Evolutionary conservation across 2,329 filamentous ascomycete species (phyloP).

Genomic region (Diaporthe citrichinensis): DNA sequence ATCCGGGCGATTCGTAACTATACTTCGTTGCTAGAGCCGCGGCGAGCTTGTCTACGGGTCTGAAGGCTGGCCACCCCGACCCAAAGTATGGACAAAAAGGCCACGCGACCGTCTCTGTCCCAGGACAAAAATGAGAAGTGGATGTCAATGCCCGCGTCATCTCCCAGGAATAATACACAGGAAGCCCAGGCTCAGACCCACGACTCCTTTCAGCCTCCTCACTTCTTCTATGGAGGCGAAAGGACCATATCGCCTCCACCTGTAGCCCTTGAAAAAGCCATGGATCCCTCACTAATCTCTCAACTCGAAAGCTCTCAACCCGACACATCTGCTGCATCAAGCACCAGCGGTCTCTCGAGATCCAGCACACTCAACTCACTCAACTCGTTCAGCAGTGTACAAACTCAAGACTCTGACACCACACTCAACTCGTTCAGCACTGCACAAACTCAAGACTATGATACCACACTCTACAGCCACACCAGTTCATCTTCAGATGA

Average conservation of each 20-base stretch:
- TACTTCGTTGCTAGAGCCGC: background rate
- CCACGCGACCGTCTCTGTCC: background rate
- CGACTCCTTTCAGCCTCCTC: background rate
- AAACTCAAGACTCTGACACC: background rate
- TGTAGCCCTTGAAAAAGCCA: background rate
- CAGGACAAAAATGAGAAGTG: background rate
- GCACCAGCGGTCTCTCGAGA: background rate
- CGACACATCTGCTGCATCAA: background rate
- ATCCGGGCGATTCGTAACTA: conserved; percentile 13
- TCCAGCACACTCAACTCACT: background rate
- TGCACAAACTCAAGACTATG: background rate
- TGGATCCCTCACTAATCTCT: background rate
- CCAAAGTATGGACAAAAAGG: background rate
- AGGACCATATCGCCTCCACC: background rate
- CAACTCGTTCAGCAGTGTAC: background rate
- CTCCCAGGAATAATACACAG: background rate
- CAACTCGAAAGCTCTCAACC: background rate
- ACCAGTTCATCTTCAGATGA: background rate
- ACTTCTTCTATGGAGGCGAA: background rate
- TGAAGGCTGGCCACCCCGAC: background rate
- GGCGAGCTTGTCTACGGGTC: background rate
- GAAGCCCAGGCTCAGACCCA: conserved; percentile 13
- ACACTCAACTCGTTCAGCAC: background rate
- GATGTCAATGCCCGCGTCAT: conserved; percentile 1
- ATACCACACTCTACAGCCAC: background rate